Percentiles rank a stretch among this genome's conserved stretches.
These are phyloP conservation scores for Stromatinia cepivora DNA, from an alignment of 2,329 filamentous ascomycete species.

Conservation along the genomic window DNA sequence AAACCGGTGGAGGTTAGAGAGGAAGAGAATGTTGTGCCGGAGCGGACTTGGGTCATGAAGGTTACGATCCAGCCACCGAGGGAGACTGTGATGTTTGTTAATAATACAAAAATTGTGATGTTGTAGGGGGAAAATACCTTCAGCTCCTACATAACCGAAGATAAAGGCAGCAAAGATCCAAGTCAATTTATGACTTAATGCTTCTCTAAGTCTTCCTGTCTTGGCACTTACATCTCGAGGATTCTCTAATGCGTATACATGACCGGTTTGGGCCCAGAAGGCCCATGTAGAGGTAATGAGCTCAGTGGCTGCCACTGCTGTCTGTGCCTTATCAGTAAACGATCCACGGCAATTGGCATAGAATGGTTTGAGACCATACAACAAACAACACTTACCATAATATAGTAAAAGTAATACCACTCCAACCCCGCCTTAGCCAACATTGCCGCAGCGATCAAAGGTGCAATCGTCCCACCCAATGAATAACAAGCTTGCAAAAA, in stretches of 20 bases:
- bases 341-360: background rate
- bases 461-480: slow-evolving; percentile 67
- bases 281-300: slow-evolving; percentile 51
- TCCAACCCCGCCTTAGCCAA: slow-evolving; percentile 59
- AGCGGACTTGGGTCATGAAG: slow-evolving; percentile 81
- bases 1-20: slow-evolving; percentile 80
- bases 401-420: slow-evolving; percentile 77
- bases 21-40: slow-evolving; percentile 67
- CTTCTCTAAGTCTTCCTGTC: slow-evolving; percentile 34
- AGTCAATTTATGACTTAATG: slow-evolving; percentile 50
- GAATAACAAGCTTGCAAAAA: slow-evolving; percentile 73
- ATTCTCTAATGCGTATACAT: slow-evolving; percentile 52
- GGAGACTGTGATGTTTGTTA: slow-evolving; percentile 50
- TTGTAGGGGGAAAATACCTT: slow-evolving; percentile 42
- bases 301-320: slow-evolving; percentile 58
- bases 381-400: slow-evolving; percentile 57
- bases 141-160: slow-evolving; percentile 75
- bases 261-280: slow-evolving; percentile 64
- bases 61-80: slow-evolving; percentile 79
- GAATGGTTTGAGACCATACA: background rate
- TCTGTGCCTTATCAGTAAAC: slow-evolving; percentile 37
- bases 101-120: background rate
- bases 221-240: slow-evolving; percentile 47
- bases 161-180: slow-evolving; percentile 74
- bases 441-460: slow-evolving; percentile 48